Base-by-base conservation (phyloP, 2,329 filamentous ascomycete species). In the Diplodia sapinea region DNA sequence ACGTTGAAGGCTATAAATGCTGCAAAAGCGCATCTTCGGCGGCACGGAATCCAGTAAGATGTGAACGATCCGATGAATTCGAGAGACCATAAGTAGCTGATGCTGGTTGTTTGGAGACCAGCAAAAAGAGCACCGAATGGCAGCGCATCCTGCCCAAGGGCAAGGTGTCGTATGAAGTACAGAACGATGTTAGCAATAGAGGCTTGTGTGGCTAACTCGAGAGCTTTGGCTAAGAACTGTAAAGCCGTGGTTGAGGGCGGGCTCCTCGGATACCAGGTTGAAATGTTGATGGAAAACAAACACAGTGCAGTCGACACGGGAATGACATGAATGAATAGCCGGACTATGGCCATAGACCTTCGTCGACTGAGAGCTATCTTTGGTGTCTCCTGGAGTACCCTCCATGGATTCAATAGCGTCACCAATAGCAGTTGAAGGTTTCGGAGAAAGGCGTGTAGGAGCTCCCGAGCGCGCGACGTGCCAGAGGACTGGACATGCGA, bases 41-140 rank as follows among this genome's bases (percentile, higher is more conserved):
- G 33, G 23, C 4, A 4, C 4, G 4, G 7, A 13, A 40, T 17
- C 26, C 20, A 26, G 9, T 12, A 9, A 1, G 61, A 52, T 9
- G 29, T 15, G 1, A 64, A n/a, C 2, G 61, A 9, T 20, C 61
- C 61, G 11, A 64, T 26, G 11, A 54, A 52, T 11, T 64, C 61
- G 8, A 64, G 15, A 6, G 61, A 64, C 61, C 61, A 64, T 5
- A 64, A 17, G 26, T 64, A 64, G 49, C 61, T 64, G 12, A 64
- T 29, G 17, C 6, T 64, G 11, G 5, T 64, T 4, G 38, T 20
- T 4, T 64, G 47, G 13, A 64, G 33, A 23, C 61, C 61, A 7
- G 61, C 47, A 9, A 51, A 51, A 15, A 64, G 17, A 9, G 61
- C 61, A 12, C 61, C 61, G 4, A 64, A 64, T 3, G 61, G 61